Evolutionary conservation across 2,329 filamentous ascomycete species (phyloP), one percentile per base, ranked within the genome.

Genomic region (Diaporthe longicolla): DNA sequence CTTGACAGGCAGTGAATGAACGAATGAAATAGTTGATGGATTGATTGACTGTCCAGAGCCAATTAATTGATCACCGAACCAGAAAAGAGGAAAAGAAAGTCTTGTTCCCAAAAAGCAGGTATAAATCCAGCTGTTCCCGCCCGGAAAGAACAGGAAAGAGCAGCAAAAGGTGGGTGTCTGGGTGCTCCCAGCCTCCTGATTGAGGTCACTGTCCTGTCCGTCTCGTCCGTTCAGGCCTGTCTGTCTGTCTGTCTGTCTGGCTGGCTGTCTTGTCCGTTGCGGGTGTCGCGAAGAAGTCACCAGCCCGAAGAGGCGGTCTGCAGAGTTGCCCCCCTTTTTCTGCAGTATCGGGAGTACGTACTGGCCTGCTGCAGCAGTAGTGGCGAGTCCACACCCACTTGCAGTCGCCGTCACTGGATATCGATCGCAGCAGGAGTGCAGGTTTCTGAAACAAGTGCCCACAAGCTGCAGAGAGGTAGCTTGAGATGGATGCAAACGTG

Each of bases 1-100:
- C 37, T 72, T 82, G 75, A 78, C 52, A 35, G 40, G 61, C 71
- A 63, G 54, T 52, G 65, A 69, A 45, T 24, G 26, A 63, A 63
- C 19, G 13, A 13, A 43, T 7, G 15, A 1, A 17, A 7, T 19
- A 13, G 15, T 5, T 43, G 40, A 40, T 11, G 13, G 37, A 48
- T 9, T 48, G 45, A 48, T 21, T 48, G 37, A 48, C 45, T 69
- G 24, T 70, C 29, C 43, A 52, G 52, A 70, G 55, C 58, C 57
- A 65, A 59, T 29, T 29, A 15, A 43, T 43, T 43, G 15, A 6
- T 32, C 29, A 32, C 43, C 32, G 29, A n/a, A 48, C 32, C 11
- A 50, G n/a, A 19, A 19, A 24, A 11, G n/a, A 48, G 32, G 43
- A 24, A 45, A n/a, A 58, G 15, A 63, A n/a, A n/a, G 21, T 13